Evolutionary conservation across 305 asterid genomes (phyloP), one percentile per base, ranked within the genome.

Genomic region (Ilex paraguariensis): DNA sequence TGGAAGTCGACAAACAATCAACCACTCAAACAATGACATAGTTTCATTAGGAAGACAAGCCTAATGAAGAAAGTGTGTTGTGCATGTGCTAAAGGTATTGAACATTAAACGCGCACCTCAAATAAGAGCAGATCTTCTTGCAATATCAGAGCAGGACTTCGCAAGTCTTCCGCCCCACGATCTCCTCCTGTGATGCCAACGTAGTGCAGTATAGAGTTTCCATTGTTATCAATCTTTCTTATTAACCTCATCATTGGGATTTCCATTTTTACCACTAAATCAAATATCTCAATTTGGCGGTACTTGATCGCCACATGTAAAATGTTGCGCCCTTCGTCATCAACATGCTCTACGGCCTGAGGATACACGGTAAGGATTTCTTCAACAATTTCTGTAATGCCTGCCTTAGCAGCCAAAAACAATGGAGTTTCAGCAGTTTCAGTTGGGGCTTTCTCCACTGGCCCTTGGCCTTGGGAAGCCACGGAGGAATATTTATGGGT

Each of bases 341-440:
- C 73, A 3, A 61, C 54, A 45, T 68, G 51, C 36, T 68, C 73
- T 50, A 68, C 32, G n/a, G 67, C 73, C n/a, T 61, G 68, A 48
- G 58, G 73, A 39, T 61, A 68, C 40, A 48, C 17, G 4, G 61
- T 10, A 49, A 68, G 49, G 55, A 68, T 68, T 31, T 62, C 53
- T 15, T 61, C 15, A 8, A 61, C 68, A 54, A 62, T 68, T 57
- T 68, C 73, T 9, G 32, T 45, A 42, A 44, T 49, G 10, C 68
- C 68, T n/a, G 45, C 17, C 48, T 68, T 68, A 4, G 63, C 46
- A 11, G 68, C 73, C 57, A 62, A 68, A 28, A 68, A 31, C 32
- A 68, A 49, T 10, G 68, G 63, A 21, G 72, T 42, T 15, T 54
- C 67, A 30, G 51, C 62, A 31, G 8, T 15, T 17, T 13, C 9